Evolutionary conservation across 139 green algal species (phyloP), one percentile per base, ranked within the genome.

Genomic region (Mesotaenium endlicherianum): DNA sequence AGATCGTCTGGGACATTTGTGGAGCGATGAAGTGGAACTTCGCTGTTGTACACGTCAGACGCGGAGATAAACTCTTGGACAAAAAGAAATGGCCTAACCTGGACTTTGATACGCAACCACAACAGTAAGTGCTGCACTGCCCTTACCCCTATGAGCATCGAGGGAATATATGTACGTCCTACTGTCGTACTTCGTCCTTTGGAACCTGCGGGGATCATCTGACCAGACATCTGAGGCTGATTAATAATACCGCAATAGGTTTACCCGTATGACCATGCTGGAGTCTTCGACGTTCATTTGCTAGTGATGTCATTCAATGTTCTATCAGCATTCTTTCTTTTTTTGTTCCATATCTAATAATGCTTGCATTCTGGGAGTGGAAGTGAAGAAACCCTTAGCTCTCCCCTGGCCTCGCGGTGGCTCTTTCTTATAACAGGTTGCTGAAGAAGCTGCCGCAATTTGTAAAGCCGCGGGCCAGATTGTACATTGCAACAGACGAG

Each of bases 401-500:
- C 11, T 67, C 55, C 8, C 55, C 34, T n/a, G n/a, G n/a, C 34
- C 55, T 67, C 0, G 11, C 57, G 31, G n/a, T 20, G 16, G 55
- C 34, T 67, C 55, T 39, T 20, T 67, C 57, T 30, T 40, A 3
- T 30, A 39, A n/a, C 26, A 68, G 57, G 39, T n/a, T 75, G 20
- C 31, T 75, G 67, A 45, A 43, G 16, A 75, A 75, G 67, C 67
- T 75, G 14, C 67, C 67, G 20, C 1, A 31, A 3, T 75, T 75
- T n/a, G 38, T 75, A 31, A 20, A 34, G 38, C 67, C 67, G 14
- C 30, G 67, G 38, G 30, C 30, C 38, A 75, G 20, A 16, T 34
- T 75, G n/a, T 75, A 75, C 1, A 75, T 75, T 39, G 67, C 67
- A 20, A 75, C 67, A 8, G 38, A 75, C 39, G 67, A 75, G 38